Evolutionary conservation across 2,329 filamentous ascomycete genomes (phyloP).

Genomic region (Xylaria sp.): DNA sequence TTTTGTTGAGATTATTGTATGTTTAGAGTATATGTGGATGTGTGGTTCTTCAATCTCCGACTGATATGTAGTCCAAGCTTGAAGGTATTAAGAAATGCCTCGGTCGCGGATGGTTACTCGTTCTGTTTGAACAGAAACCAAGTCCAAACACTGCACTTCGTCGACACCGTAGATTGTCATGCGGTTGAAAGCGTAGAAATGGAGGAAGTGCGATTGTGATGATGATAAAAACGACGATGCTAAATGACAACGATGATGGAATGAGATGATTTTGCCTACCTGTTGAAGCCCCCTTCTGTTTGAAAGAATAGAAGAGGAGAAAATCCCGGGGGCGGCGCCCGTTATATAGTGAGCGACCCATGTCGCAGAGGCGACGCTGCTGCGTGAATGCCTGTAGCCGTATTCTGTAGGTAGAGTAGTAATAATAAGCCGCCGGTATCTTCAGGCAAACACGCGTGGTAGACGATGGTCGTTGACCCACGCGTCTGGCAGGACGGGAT

Average conservation of each 20-base stretch:
- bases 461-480: conserved; percentile 39
- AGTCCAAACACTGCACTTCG: neutral
- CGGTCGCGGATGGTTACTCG: conserved; percentile 20
- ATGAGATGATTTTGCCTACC: conserved; percentile 36
- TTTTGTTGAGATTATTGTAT: conserved; percentile 40
- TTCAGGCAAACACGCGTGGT: conserved; percentile 41
- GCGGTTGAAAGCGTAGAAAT: conserved; percentile 13
- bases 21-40: conserved; percentile 38
- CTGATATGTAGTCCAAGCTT: conserved; percentile 1
- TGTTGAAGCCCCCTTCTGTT: conserved; percentile 32
- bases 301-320: conserved; percentile 28
- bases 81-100: conserved; percentile 14
- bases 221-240: conserved; percentile 18
- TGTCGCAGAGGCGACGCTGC: conserved; percentile 24
- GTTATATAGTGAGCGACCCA: conserved; percentile 32
- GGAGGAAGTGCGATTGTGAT: conserved; percentile 8
- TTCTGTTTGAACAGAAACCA: neutral
- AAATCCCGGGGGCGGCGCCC: conserved; percentile 28
- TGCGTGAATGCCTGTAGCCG: conserved; percentile 22
- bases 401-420: neutral
- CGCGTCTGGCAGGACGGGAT: conserved; percentile 37
- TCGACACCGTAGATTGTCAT: conserved; percentile 18
- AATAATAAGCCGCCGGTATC: conserved; percentile 24
- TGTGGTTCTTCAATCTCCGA: conserved; percentile 21
- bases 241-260: conserved; percentile 23